phyloP scores from a whole-genome alignment of 1,139 yeast genomes.

The Casaregolazyma lundiana region DNA sequence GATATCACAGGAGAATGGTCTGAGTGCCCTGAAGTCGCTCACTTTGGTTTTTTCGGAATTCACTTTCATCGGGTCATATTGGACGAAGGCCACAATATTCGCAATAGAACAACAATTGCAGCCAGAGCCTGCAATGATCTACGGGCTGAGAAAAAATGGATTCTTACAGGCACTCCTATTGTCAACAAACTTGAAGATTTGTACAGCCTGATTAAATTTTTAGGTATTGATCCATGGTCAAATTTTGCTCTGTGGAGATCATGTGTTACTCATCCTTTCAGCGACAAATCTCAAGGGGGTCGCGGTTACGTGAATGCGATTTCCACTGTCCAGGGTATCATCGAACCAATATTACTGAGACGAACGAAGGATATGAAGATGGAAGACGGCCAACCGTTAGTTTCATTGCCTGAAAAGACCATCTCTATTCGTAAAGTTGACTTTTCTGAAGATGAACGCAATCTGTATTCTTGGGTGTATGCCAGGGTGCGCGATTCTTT shows the following conservation, averaged over 20 bases:
- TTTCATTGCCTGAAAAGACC: constrained; percentile 72
- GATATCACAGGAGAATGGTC: constrained; percentile 19
- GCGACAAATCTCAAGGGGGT: constrained; percentile 40
- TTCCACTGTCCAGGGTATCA: constrained; percentile 75
- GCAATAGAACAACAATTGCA: constrained; percentile 76
- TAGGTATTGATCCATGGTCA: constrained; percentile 84
- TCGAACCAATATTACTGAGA: constrained; percentile 78
- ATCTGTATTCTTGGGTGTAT: constrained; percentile 66
- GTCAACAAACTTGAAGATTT: constrained; percentile 85
- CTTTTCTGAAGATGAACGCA: constrained; percentile 62
- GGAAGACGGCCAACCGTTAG: constrained; percentile 67
- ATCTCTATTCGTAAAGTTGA: constrained; percentile 62
- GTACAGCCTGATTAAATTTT: constrained; percentile 68
- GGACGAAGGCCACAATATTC: constrained; percentile 90
- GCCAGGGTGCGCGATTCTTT: constrained; percentile 66
- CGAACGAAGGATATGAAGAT: constrained; percentile 85
- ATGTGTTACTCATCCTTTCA: constrained; percentile 81
- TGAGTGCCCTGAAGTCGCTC: constrained; percentile 17
- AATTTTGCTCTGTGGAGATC: constrained; percentile 85
- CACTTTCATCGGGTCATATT: constrained; percentile 73
- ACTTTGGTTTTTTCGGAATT: constrained; percentile 62
- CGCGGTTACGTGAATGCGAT: constrained; percentile 60
- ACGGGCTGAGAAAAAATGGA: constrained; percentile 69
- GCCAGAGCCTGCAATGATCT: constrained; percentile 74
- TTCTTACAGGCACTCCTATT: constrained; percentile 91